Base-by-base conservation (phyloP, 768 basidiomycete species). In the Leccinum sublutescens region DNA sequence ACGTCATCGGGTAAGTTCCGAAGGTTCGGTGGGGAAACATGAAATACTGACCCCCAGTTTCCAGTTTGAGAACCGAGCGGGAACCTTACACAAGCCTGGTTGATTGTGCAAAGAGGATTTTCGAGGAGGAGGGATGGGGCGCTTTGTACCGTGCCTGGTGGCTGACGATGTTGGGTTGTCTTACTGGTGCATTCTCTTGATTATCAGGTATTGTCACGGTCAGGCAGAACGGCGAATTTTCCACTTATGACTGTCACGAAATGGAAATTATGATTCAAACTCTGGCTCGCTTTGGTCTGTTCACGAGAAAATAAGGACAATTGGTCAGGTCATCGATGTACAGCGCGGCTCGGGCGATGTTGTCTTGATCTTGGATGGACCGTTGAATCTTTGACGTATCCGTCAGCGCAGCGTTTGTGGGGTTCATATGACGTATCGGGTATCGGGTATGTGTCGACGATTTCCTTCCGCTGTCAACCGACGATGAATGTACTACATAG, bases 101-200 rank as follows among this genome's bases (percentile, higher is more conserved):
- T 8, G 89, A 94, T 68, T 93, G 91, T 59, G 85, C 79, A 11
- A 89, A 88, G 73, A 80, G 85, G 62, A 91, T 93, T 34, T 68
- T 88, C 12, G 80, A 87, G 34, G 92, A 95, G 71, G 93, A 95
- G 70, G 93, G 93, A 1, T 82, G 81, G 75, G 69, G 71, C 63
- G 80, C 89, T 0, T 71, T 95, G 55, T 92, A 90, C 68, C 86
- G 91, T 34, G 92, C 87, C 5, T 93, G 91, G 91, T 93, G 91
- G 92, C 68, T 92, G 52, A 91, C 88, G 4, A 76, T 89, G 71
- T 64, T 91, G 43, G 87, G 84, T 29, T 82, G 82, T 43, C 70
- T 88, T 34, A 75, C 69, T 52, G 86, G 83, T 61, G 82, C 85
- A 52, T 70, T 77, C 25, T 73, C 78, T 33, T 74, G 65, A 63